Percentiles rank a stretch among this genome's conserved stretches.
phyloP scores from a whole-genome alignment of 2,329 filamentous ascomycete species.

The Paecilomyces dactylethromorphus region DNA sequence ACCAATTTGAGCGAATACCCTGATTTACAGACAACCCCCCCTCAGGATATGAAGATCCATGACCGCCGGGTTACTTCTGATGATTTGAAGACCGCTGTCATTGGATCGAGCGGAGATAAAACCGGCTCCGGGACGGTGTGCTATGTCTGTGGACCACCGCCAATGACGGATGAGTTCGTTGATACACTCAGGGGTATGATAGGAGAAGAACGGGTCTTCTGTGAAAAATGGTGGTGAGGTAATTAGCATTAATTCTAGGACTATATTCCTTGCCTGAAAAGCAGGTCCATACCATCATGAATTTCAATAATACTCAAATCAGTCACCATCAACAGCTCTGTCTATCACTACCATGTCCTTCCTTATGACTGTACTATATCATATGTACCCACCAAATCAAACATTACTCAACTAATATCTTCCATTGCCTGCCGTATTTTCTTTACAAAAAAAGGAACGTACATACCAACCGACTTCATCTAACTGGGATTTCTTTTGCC shows the following conservation, averaged over 20 bases:
- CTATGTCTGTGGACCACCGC: slow-evolving; percentile 62
- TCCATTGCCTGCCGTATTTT: neutral
- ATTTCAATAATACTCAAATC: neutral
- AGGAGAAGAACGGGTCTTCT: slow-evolving; percentile 45
- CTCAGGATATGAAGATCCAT: slow-evolving; percentile 20
- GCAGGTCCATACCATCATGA: neutral
- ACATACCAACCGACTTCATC: neutral
- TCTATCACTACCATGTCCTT: neutral
- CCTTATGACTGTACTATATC: neutral
- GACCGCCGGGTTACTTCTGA: slow-evolving; percentile 25
- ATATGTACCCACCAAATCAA: neutral
- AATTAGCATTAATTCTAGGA: neutral
- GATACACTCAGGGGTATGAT: slow-evolving; percentile 28
- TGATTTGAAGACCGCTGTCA: slow-evolving; percentile 29
- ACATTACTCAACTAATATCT: neutral
- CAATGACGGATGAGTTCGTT: slow-evolving; percentile 64
- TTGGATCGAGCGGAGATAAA: slow-evolving; percentile 23
- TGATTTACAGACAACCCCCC: slow-evolving; percentile 2
- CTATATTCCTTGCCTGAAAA: neutral
- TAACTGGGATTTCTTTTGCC: neutral
- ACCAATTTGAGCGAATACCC: slow-evolving; percentile 15
- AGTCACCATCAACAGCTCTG: neutral
- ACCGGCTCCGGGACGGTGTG: slow-evolving; percentile 40
- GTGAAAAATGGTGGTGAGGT: slow-evolving; percentile 58
- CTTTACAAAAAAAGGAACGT: too few species aligned